Conservation (phyloP, 805 yeast species). For the Sugiyamaella boreocaroliniensis region DNA sequence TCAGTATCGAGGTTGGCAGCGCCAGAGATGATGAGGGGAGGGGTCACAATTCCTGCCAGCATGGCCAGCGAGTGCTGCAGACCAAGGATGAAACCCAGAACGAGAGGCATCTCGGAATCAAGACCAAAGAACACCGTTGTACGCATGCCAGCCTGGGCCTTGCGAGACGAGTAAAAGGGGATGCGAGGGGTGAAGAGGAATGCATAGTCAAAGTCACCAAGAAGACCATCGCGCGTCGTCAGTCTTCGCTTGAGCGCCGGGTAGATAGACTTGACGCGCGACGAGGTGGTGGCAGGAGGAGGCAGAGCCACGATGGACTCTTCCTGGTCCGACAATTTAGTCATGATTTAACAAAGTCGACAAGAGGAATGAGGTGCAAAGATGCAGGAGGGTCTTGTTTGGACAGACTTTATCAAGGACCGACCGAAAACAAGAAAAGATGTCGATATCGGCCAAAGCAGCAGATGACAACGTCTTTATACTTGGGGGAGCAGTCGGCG, state of each 20-base stretch:
- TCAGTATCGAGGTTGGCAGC: slow-evolving; percentile 51
- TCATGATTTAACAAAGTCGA: neutral
- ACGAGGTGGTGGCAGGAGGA: neutral
- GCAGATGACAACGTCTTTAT: neutral
- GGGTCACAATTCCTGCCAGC: slow-evolving; percentile 86
- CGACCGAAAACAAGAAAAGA: neutral
- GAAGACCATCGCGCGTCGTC: slow-evolving; percentile 70
- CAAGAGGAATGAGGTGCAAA: neutral
- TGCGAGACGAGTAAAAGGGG: slow-evolving; percentile 48
- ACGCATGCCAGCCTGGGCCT: slow-evolving; percentile 19
- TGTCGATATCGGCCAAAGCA: neutral
- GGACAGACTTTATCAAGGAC: too few relatives aligned
- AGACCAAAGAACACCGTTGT: slow-evolving; percentile 63
- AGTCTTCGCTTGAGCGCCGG: slow-evolving; percentile 23
- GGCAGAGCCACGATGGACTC: neutral
- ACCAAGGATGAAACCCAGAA: slow-evolving; percentile 71
- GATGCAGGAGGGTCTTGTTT: too few relatives aligned
- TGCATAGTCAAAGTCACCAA: slow-evolving; percentile 84
- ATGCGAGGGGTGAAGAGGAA: slow-evolving; percentile 73
- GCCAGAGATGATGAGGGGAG: slow-evolving; percentile 66
- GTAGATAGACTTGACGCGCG: neutral
- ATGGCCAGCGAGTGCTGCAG: slow-evolving; percentile 83
- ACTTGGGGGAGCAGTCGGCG: neutral
- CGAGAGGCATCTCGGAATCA: slow-evolving; percentile 72
- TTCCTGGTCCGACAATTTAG: neutral